Percentiles rank a stretch among this genome's conserved stretches.
phyloP scores from a whole-genome alignment of 345 rosid genomes.

The Dipteronia sinensis region DNA sequence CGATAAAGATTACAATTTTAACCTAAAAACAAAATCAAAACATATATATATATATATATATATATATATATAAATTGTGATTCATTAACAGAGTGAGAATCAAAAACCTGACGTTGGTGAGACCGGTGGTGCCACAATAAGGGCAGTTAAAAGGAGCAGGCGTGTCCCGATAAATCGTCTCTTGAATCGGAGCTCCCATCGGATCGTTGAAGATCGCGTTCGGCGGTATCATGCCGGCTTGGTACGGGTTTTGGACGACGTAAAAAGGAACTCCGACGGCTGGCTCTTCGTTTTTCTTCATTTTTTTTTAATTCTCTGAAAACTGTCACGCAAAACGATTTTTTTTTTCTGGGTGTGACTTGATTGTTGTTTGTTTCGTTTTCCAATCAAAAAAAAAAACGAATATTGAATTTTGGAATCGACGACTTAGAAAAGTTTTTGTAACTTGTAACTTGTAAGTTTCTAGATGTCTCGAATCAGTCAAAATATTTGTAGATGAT shows the following conservation, averaged over 20 bases:
- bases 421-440: no score
- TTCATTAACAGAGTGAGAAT: background rate
- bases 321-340: background rate
- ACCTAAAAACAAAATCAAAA: no score
- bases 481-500: no score
- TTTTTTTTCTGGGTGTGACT: no score
- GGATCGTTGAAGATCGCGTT: conserved; percentile 76
- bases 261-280: conserved; percentile 77
- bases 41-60: no score
- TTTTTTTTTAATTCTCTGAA: conserved; percentile 7
- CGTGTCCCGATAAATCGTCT: conserved; percentile 84
- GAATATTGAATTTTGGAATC: no score
- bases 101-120: conserved; percentile 69
- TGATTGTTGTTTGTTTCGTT: no score
- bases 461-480: background rate
- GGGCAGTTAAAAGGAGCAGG: conserved; percentile 93
- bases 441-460: no score
- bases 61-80: no score
- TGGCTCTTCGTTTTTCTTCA: conserved; percentile 58
- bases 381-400: no score
- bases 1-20: background rate
- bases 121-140: conserved; percentile 73
- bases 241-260: conserved; percentile 64
- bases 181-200: conserved; percentile 75
- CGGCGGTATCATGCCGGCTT: conserved; percentile 72